Evolutionary conservation across 371 early-diverging fungal genomes (phyloP).

Genomic region (Sporodiniella umbellata): DNA sequence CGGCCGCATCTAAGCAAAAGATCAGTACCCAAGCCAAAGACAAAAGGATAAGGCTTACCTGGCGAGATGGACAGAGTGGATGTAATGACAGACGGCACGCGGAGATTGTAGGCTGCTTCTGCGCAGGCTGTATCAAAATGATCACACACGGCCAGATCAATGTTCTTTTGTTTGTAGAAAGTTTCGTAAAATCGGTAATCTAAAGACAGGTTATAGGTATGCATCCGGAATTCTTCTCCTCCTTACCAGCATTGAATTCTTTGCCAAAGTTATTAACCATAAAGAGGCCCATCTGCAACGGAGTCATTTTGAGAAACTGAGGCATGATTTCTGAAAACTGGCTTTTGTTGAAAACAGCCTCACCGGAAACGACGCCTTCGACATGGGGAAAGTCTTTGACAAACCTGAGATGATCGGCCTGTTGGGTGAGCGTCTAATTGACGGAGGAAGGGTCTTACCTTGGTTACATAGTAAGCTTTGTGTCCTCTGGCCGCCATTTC

Average conservation of each 20-base stretch:
- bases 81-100: conserved; percentile 11
- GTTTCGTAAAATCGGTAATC: background rate
- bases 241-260: too few species aligned
- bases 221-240: too few species aligned
- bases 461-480: conserved; percentile 4
- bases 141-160: conserved; percentile 16
- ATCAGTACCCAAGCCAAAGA: too few species aligned
- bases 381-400: conserved; percentile 13
- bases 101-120: conserved; percentile 2
- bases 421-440: background rate
- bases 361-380: conserved; percentile 8
- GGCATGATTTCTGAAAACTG: background rate
- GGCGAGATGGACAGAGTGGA: background rate
- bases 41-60: background rate
- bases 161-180: background rate
- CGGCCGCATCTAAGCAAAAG: background rate
- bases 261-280: background rate
- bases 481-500: conserved; percentile 16
- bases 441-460: conserved; percentile 10
- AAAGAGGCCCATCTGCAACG: background rate
- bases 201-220: background rate
- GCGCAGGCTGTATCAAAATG: conserved; percentile 5
- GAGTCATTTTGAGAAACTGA: background rate
- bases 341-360: background rate
- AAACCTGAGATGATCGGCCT: conserved; percentile 16